Base-by-base conservation (phyloP, 1,284 basidiomycete genomes). In the Ustilago xerochloae region DNA sequence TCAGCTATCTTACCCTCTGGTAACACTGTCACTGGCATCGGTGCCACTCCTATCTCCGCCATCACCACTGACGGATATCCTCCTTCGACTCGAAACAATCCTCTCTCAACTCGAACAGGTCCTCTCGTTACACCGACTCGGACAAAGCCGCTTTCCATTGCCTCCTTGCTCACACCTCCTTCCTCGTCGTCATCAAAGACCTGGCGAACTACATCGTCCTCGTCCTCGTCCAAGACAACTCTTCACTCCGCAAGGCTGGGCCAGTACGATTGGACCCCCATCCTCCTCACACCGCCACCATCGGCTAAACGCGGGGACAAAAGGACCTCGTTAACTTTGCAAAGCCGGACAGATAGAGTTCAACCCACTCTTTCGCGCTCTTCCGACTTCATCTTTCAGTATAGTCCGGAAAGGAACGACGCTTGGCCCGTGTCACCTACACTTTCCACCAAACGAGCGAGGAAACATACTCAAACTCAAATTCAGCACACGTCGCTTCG, bases 381-480 rank as follows among this genome's bases (percentile, higher is more conserved):
- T 2, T 22, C 45, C 33, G 36, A 29, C n/a, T n/a, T 9, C 32
- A 20, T 36, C 45, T 43, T 35, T 36, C 45, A 35, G 13, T 41
- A 57, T 20, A 26, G 49, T 15, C 22, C 41, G 20, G 4, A 43
- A 3, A 13, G 41, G 22, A 67, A 46, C 49, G 20, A 49, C 24
- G 30, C 39, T 38, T 61, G 58, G 48, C 53, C 43, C 35, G 50
- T 18, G 36, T 67, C 64, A 16, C 64, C 64, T 4, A 67, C 64
- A 0, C 45, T 67, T 1, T 47, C 49, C 35, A 56, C 53, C 32
- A 54, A 53, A 15, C 46, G 49, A 35, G 58, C 54, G 1, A 45
- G 38, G 26, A 57, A 48, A 16, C 32, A 30, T 18, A 57, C 36
- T 32, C 54, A 64, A 16, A 33, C 4, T 13, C 18, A 7, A 5